These are phyloP conservation scores for Termitomyces bulborhizus DNA, from an alignment of 768 basidiomycete genomes.

Conservation along the genomic window DNA sequence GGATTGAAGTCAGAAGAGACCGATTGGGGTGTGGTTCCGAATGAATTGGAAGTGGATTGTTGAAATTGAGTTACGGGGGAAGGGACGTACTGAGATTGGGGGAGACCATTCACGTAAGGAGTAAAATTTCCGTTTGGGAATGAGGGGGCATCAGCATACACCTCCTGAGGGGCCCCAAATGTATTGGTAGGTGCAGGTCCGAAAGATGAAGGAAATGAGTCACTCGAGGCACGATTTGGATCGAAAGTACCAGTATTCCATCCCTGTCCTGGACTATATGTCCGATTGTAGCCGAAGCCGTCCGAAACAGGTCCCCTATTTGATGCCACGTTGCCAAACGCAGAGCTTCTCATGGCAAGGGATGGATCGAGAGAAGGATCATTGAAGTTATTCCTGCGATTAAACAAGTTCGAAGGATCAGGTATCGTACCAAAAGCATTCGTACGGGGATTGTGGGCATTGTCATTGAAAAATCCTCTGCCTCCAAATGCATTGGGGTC, in stretches of 20 bases:
- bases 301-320: conserved; percentile 30
- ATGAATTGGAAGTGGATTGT: conserved; percentile 8
- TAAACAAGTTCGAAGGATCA: conserved; percentile 23
- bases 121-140: conserved; percentile 9
- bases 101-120: conserved; percentile 6
- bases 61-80: conserved; percentile 11
- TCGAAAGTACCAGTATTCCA: conserved; percentile 16
- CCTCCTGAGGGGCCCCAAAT: conserved; percentile 10
- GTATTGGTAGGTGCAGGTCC: conserved; percentile 8
- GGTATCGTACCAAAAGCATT: conserved; percentile 17
- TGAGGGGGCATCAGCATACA: conserved; percentile 3
- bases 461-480: conserved; percentile 33
- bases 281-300: conserved; percentile 29
- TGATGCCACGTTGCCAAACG: conserved; percentile 24
- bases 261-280: conserved; percentile 25
- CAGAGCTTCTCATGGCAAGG: conserved; percentile 20
- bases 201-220: conserved; percentile 13
- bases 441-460: conserved; percentile 28
- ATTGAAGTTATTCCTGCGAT: conserved; percentile 31
- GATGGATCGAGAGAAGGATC: conserved; percentile 35
- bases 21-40: conserved; percentile 10
- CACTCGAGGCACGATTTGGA: conserved; percentile 8
- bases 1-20: conserved; percentile 13
- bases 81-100: conserved; percentile 11
- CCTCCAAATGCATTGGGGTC: conserved; percentile 56